These are phyloP conservation scores for Apophysomyces ossiformis DNA, from an alignment of 371 early-diverging fungal genomes.

Conservation along the genomic window DNA sequence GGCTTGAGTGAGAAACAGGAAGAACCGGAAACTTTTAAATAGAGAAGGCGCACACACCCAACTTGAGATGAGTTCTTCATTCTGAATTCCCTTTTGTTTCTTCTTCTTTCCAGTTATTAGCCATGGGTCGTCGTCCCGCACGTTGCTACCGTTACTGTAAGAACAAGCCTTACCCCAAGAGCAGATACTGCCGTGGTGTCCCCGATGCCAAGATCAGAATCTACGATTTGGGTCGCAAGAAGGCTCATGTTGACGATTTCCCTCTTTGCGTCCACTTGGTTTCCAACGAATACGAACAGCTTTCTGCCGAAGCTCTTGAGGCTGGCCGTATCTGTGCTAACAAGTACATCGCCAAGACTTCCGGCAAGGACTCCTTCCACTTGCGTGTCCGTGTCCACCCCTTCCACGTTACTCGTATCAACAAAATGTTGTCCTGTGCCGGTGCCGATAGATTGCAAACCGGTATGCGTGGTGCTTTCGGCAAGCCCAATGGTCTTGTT, in stretches of 20 bases:
- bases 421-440: constrained; percentile 99
- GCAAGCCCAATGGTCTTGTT: constrained; percentile 99
- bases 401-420: constrained; percentile 99
- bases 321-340: constrained; percentile 99
- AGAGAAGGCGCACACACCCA: neutral
- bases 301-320: constrained; percentile 99
- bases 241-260: constrained; percentile 99
- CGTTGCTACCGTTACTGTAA: constrained; percentile 99
- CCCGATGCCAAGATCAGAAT: constrained; percentile 99
- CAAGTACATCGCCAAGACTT: constrained; percentile 99
- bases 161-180: constrained; percentile 99
- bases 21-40: constrained; percentile 3
- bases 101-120: constrained; percentile 4
- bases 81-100: neutral
- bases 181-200: constrained; percentile 99
- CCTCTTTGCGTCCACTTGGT: constrained; percentile 97
- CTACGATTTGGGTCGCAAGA: constrained; percentile 99
- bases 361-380: constrained; percentile 99
- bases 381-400: constrained; percentile 99
- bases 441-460: constrained; percentile 99
- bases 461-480: constrained; percentile 99
- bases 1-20: neutral
- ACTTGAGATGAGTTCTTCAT: neutral
- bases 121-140: constrained; percentile 99
- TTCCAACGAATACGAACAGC: constrained; percentile 99